phyloP scores from a whole-genome alignment of 139 green algal species.

The Picochlorum sp. region DNA sequence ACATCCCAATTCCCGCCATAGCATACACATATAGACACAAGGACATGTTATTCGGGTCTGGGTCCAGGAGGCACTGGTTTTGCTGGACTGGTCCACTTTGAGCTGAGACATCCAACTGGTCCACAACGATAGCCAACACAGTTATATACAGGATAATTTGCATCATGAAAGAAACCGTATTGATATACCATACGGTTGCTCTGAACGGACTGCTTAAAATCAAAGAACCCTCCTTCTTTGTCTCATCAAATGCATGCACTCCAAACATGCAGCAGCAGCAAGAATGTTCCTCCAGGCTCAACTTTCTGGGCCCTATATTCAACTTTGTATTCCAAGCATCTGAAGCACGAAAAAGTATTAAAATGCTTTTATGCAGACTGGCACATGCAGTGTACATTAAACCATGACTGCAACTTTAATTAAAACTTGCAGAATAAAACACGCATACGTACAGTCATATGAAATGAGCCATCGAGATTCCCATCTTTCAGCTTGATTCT shows the following conservation, averaged over 20 bases:
- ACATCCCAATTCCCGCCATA: too few relatives aligned
- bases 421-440: neutral
- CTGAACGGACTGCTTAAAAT: neutral
- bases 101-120: neutral
- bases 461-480: neutral
- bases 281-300: neutral
- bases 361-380: neutral
- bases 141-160: neutral
- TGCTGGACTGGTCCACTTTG: neutral
- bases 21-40: too few relatives aligned
- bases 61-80: too few relatives aligned
- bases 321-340: conserved; percentile 4
- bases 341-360: too few relatives aligned
- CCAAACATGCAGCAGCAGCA: conserved; percentile 4
- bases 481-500: neutral
- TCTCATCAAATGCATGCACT: neutral
- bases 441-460: conserved; percentile 7
- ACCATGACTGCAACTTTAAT: too few relatives aligned
- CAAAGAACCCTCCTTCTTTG: neutral
- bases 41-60: too few relatives aligned
- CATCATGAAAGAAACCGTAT: neutral
- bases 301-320: neutral
- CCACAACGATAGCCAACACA: neutral
- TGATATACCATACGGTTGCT: neutral
- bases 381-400: too few relatives aligned